Percentiles rank a stretch among this genome's conserved stretches.
phyloP scores from a whole-genome alignment of 257 asterid species.

The Petrea volubilis region DNA sequence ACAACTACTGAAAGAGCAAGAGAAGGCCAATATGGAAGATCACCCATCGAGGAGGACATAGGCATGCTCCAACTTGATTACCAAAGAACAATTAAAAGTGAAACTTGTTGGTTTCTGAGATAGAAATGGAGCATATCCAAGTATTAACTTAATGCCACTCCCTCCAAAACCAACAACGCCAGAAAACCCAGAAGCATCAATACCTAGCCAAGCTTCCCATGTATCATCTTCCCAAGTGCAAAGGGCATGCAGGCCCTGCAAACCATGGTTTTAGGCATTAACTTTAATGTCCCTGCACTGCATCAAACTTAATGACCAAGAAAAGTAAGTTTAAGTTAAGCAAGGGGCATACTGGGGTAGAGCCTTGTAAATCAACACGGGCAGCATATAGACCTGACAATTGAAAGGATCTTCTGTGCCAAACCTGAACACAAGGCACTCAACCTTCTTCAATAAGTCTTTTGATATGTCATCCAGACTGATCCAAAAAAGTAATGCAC shows the following conservation, averaged over 20 bases:
- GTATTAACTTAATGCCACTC: slow-evolving; percentile 73
- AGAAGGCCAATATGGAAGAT: not conserved
- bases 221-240: slow-evolving; percentile 96
- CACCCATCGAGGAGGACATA: not conserved
- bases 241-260: slow-evolving; percentile 85
- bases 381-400: slow-evolving; percentile 99
- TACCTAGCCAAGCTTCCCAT: slow-evolving; percentile 96
- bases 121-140: slow-evolving; percentile 87
- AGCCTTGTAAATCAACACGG: slow-evolving; percentile 97
- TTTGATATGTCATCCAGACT: not conserved
- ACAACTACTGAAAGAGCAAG: not conserved
- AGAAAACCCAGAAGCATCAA: slow-evolving; percentile 74
- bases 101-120: slow-evolving; percentile 73
- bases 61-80: not conserved
- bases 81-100: slow-evolving; percentile 9
- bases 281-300: not conserved
- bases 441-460: slow-evolving; percentile 20
- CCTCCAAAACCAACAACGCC: slow-evolving; percentile 47
- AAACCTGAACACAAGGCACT: slow-evolving; percentile 55
- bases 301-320: not conserved
- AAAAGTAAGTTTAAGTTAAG: slow-evolving; percentile 4
- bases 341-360: slow-evolving; percentile 58
- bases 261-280: not conserved
- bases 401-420: slow-evolving; percentile 97
- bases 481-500: slow-evolving; percentile 2